phyloP scores from a whole-genome alignment of 345 rosid genomes.

The Gossypium longicalyx region DNA sequence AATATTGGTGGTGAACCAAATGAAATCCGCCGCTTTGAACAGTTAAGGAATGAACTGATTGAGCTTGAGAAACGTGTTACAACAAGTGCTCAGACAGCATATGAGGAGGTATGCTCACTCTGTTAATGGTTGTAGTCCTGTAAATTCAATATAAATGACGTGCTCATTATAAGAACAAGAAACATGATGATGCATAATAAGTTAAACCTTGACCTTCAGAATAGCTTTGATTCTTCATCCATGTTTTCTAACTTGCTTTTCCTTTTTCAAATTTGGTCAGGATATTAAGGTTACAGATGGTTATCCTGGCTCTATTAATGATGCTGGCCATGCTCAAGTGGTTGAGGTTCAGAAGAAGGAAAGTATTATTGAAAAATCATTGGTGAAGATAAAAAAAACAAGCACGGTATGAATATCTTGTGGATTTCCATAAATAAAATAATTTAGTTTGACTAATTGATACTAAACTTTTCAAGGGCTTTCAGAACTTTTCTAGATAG shows the following conservation, averaged over 20 bases:
- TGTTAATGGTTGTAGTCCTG: background rate
- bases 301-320: slow-evolving; percentile 26
- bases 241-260: slow-evolving; percentile 20
- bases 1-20: slow-evolving; percentile 39
- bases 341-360: slow-evolving; percentile 56
- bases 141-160: background rate
- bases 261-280: slow-evolving; percentile 28
- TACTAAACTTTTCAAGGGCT: background rate
- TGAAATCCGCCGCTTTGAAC: slow-evolving; percentile 75
- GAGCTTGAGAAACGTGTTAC: slow-evolving; percentile 92
- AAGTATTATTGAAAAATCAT: slow-evolving; percentile 62
- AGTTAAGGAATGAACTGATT: slow-evolving; percentile 77
- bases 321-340: slow-evolving; percentile 37
- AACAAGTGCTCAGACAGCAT: slow-evolving; percentile 60
- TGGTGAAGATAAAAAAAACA: slow-evolving; percentile 76
- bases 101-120: slow-evolving; percentile 50
- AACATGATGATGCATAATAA: slow-evolving; percentile 8
- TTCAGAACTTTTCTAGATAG: background rate
- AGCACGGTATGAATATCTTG: slow-evolving; percentile 57
- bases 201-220: background rate
- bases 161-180: background rate
- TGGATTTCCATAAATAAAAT: background rate
- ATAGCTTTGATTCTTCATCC: background rate
- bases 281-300: slow-evolving; percentile 39
- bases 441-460: background rate